These are phyloP conservation scores for Rhynchosporium secalis DNA, from an alignment of 2,329 filamentous ascomycete genomes.

Conservation along the genomic window DNA sequence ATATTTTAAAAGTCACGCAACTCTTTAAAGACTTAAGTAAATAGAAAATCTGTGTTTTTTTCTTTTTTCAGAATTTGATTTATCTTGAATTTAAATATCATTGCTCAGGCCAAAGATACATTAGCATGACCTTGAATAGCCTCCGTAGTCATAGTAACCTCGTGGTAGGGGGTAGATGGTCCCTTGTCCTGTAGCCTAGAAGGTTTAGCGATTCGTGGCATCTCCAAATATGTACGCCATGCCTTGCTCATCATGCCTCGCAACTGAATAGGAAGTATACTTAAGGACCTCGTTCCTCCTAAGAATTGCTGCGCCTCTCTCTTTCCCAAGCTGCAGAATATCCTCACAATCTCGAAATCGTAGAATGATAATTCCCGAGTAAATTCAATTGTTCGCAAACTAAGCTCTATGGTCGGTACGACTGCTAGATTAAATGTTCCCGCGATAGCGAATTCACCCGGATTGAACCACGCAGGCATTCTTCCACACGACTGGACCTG, in stretches of 20 bases:
- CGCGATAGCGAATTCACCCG: constrained; percentile 4
- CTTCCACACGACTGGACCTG: constrained; percentile 22
- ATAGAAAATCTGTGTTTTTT: no score
- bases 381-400: constrained; percentile 1
- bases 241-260: neutral
- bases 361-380: neutral
- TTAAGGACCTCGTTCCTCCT: constrained; percentile 7
- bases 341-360: neutral
- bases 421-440: neutral
- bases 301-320: constrained; percentile 14
- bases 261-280: constrained; percentile 19
- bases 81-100: no score
- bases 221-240: constrained; percentile 23
- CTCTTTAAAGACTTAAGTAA: no score
- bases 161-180: constrained; percentile 9
- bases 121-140: neutral
- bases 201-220: constrained; percentile 16
- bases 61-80: no score
- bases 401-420: neutral
- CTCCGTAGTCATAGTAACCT: constrained; percentile 17
- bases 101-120: no score
- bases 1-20: no score
- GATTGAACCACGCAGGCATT: constrained; percentile 5
- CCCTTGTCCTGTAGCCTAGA: constrained; percentile 12
- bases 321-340: constrained; percentile 5